A percentile compares a stretch with the other conserved stretches of the same genome.
These are phyloP conservation scores for Acacia concinna DNA, from an alignment of 331 rosid species.

Conservation along the genomic window DNA sequence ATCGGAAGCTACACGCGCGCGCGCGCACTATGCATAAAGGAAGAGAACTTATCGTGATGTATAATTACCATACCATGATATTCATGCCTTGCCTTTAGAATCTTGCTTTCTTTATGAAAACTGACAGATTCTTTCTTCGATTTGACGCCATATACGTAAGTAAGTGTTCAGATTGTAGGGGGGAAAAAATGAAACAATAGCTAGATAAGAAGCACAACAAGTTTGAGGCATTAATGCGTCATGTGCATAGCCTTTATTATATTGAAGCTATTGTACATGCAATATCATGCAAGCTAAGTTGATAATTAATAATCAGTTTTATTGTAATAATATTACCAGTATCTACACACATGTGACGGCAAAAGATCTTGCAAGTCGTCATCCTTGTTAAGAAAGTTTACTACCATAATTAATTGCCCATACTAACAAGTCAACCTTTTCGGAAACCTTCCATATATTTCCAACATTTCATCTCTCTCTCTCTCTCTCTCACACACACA, in stretches of 20 bases:
- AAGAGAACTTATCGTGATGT: constrained; percentile 9
- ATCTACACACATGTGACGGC: neutral
- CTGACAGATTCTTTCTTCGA: constrained; percentile 42
- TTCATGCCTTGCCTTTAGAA: constrained; percentile 11
- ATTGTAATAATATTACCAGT: neutral
- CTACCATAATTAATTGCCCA: neutral
- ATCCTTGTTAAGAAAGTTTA: neutral
- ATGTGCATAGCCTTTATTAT: neutral
- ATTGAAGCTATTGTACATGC: neutral
- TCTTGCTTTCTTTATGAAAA: constrained; percentile 1
- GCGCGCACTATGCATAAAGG: neutral
- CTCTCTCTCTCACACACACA: too few species aligned
- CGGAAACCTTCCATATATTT: neutral
- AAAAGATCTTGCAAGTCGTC: neutral
- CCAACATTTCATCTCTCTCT: neutral
- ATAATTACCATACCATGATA: neutral
- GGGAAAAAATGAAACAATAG: neutral
- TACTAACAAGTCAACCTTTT: neutral
- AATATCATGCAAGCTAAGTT: neutral
- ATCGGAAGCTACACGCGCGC: neutral
- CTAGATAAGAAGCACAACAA: neutral
- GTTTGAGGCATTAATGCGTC: neutral
- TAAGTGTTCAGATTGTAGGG: neutral
- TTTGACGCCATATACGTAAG: constrained; percentile 22
- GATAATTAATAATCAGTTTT: neutral